Percentiles rank a stretch among this genome's conserved stretches.
Conservation (phyloP, 176 grass and related monocot species). For the Thalia dealbata region DNA sequence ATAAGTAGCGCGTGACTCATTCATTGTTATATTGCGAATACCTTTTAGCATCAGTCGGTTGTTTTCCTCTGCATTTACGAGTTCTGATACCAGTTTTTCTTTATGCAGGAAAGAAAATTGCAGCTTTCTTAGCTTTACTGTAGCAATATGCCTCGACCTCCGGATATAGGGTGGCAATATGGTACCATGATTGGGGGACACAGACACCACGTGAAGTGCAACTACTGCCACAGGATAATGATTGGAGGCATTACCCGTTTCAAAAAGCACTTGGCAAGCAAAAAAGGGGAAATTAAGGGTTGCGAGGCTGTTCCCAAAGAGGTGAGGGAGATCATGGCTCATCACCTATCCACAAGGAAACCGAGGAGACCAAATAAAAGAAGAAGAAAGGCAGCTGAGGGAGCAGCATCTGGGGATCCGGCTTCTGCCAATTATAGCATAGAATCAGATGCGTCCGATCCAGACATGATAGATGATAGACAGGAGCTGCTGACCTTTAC, state of each 20-base stretch:
- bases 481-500: constrained; percentile 9
- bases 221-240: constrained; percentile 26
- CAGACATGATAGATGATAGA: constrained; percentile 13
- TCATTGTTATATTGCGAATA: neutral
- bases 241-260: constrained; percentile 26
- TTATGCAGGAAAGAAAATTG: neutral
- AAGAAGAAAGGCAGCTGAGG: constrained; percentile 8
- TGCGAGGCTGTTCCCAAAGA: constrained; percentile 26
- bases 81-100: neutral
- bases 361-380: constrained; percentile 19
- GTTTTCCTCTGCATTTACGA: neutral
- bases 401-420: neutral
- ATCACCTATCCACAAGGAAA: constrained; percentile 17
- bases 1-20: neutral
- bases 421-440: constrained; percentile 9
- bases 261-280: constrained; percentile 28
- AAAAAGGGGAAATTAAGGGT: constrained; percentile 25
- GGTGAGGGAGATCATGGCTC: constrained; percentile 20
- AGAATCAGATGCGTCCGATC: constrained; percentile 21
- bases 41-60: neutral
- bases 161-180: constrained; percentile 27
- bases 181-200: constrained; percentile 29
- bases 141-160: constrained; percentile 18
- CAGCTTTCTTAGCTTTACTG: neutral
- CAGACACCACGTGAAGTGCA: constrained; percentile 24